Percentiles rank a stretch among this genome's conserved stretches.
Conservation (phyloP, 257 asterid species). For the Scutellaria galericulata region DNA sequence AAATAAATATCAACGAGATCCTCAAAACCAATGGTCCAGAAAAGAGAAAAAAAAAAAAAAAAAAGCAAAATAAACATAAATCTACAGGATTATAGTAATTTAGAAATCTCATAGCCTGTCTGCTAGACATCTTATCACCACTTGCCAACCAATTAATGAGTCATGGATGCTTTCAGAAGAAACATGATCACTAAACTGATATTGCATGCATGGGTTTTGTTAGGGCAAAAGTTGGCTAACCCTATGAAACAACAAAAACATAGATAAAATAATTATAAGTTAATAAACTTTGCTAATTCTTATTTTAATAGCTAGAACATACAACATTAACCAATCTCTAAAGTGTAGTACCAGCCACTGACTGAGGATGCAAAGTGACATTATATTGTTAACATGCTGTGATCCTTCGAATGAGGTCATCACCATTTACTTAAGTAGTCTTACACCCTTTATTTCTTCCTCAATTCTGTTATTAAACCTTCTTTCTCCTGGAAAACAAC, state of each 20-base stretch:
- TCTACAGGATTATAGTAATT: slow-evolving; percentile 72
- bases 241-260: slow-evolving; percentile 46
- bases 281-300: slow-evolving; percentile 20
- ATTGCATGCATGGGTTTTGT: slow-evolving; percentile 61
- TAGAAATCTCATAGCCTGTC: slow-evolving; percentile 44
- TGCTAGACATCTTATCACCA: slow-evolving; percentile 92
- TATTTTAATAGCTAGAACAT: slow-evolving; percentile 39
- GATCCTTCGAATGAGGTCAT: slow-evolving; percentile 80
- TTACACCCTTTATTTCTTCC: slow-evolving; percentile 94
- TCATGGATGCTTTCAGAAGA: slow-evolving; percentile 62
- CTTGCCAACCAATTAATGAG: slow-evolving; percentile 82
- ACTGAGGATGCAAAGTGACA: slow-evolving; percentile 61
- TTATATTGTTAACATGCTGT: slow-evolving; percentile 67
- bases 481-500: slow-evolving; percentile 80
- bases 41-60: slow-evolving; percentile 9
- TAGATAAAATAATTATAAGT: slow-evolving; percentile 28
- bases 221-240: slow-evolving; percentile 51
- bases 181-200: slow-evolving; percentile 61
- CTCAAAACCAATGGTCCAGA: slow-evolving; percentile 29
- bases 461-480: slow-evolving; percentile 88
- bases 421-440: slow-evolving; percentile 91
- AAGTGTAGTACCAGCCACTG: slow-evolving; percentile 51
- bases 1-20: slow-evolving; percentile 20
- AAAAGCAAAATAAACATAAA: slow-evolving; percentile 47
- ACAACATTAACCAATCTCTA: too few species aligned